Conservation (phyloP, 2,329 filamentous ascomycete genomes). For the Rhynchosporium agropyri region DNA sequence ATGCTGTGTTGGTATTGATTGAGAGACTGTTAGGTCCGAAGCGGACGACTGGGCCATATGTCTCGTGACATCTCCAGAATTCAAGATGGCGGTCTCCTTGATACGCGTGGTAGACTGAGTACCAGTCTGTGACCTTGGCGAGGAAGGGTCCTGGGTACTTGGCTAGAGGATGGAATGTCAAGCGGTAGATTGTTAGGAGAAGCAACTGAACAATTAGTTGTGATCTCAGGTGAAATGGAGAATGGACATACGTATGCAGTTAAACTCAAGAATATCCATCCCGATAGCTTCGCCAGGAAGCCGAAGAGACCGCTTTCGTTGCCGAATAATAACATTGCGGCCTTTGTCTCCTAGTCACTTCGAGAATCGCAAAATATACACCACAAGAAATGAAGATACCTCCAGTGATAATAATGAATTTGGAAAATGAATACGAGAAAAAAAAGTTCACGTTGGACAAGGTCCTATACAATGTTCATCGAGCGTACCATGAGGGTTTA, state of each 20-base stretch:
- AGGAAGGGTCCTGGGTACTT: constrained; percentile 67
- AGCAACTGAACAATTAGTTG: constrained; percentile 1
- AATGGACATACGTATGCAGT: constrained; percentile 6
- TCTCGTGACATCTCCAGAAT: constrained; percentile 69
- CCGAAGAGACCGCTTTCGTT: background rate
- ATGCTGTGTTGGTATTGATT: constrained; percentile 71
- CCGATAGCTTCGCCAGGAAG: background rate
- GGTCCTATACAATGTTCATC: background rate
- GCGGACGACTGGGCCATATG: constrained; percentile 75
- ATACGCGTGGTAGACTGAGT: constrained; percentile 73
- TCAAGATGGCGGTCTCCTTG: constrained; percentile 75
- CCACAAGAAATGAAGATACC: background rate
- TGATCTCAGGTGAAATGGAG: background rate
- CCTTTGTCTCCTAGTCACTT: background rate
- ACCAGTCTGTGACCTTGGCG: constrained; percentile 64
- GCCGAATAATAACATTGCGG: constrained; percentile 15
- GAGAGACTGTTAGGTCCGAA: constrained; percentile 78
- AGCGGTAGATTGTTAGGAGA: constrained; percentile 50
- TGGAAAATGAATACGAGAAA: background rate
- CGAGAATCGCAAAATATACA: background rate
- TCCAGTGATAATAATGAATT: background rate
- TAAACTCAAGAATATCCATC: background rate
- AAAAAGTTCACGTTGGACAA: background rate
- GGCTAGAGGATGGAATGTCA: constrained; percentile 66
- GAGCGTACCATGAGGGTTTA: background rate